Evolutionary conservation across 1,139 yeast species (phyloP), one percentile per base, ranked within the genome.

Genomic region (Torulaspora pretoriensis): DNA sequence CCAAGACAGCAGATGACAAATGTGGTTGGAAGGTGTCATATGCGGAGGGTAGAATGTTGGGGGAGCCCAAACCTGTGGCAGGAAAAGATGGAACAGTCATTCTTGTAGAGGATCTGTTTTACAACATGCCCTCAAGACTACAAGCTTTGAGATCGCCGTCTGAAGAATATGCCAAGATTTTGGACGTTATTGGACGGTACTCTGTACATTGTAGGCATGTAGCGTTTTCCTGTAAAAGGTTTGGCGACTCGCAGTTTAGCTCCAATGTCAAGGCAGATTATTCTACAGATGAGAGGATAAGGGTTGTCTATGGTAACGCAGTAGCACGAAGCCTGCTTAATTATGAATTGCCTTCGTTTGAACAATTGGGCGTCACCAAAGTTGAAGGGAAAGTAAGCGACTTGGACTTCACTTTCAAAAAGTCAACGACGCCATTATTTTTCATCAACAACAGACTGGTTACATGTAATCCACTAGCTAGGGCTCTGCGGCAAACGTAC

Each of bases 31-130:
- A 72, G 52, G 87, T 83, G 0, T 69, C 67, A 22, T 90, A 82
- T 58, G 50, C 73, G 1, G 80, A 81, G 49, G 97, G 97, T 1
- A 73, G 70, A 33, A 63, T 85, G 52, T 49, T 61, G 1, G 65
- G 59, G 22, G 78, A 74, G 0, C 87, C 94, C 0, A 76, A 76
- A 51, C 89, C 96, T 0, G 73, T 78, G 1, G 98, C 98, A 0
- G 97, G 97, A 0, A 82, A 78, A 49, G 75, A 74, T 37, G 99
- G 99, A 0, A 92, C 98, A 0, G 89, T 83, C 50, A 77, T 94
- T 32, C 67, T 76, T 0, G 95, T 89, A 4, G 97, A 89, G 60
- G 96, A 92, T 61, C 69, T 94, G 48, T 94, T 94, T 60, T 94
- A 83, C 67, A 94, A 92, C 59, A 78, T 84, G 23, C 95, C 96